Percentiles rank a stretch among this genome's conserved stretches.
phyloP scores from a whole-genome alignment of 805 yeast species.

The Wickerhamomyces bisporus region DNA sequence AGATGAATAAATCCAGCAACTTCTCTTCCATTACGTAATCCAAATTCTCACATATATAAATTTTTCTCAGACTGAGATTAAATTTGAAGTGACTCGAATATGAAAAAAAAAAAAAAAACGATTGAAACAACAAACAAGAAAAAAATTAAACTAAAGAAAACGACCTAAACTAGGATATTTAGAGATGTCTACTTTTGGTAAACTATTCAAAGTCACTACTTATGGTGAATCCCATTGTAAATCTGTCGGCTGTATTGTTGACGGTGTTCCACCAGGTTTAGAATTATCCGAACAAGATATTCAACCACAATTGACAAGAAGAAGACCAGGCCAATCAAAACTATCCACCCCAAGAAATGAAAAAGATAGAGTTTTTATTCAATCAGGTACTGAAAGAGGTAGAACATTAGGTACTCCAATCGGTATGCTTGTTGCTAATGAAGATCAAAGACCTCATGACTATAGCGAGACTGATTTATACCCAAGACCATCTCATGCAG shows the following conservation, averaged over 20 bases:
- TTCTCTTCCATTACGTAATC: neutral
- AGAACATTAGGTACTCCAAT: slow-evolving; percentile 92
- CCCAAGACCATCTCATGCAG: slow-evolving; percentile 98
- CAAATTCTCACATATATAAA: too few relatives aligned
- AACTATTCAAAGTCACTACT: slow-evolving; percentile 70
- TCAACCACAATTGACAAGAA: slow-evolving; percentile 92
- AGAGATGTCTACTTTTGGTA: slow-evolving; percentile 73
- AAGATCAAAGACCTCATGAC: slow-evolving; percentile 96
- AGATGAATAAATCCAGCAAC: neutral
- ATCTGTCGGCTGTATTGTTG: slow-evolving; percentile 97
- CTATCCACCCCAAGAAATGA: slow-evolving; percentile 94
- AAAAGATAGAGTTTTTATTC: slow-evolving; percentile 88
- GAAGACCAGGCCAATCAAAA: slow-evolving; percentile 96
- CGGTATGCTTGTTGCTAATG: slow-evolving; percentile 86
- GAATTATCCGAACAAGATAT: slow-evolving; percentile 78
- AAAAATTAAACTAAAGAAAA: too few relatives aligned
- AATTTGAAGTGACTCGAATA: too few relatives aligned
- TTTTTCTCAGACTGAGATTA: too few relatives aligned
- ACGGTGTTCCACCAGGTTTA: slow-evolving; percentile 97
- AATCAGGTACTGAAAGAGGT: slow-evolving; percentile 91
- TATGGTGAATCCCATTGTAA: slow-evolving; percentile 98
- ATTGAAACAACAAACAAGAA: neutral
- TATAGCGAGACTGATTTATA: slow-evolving; percentile 91
- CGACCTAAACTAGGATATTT: too few relatives aligned
- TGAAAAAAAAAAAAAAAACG: neutral